Base-by-base conservation (phyloP, 306 rosid species). In the Vigna unguiculata region DNA sequence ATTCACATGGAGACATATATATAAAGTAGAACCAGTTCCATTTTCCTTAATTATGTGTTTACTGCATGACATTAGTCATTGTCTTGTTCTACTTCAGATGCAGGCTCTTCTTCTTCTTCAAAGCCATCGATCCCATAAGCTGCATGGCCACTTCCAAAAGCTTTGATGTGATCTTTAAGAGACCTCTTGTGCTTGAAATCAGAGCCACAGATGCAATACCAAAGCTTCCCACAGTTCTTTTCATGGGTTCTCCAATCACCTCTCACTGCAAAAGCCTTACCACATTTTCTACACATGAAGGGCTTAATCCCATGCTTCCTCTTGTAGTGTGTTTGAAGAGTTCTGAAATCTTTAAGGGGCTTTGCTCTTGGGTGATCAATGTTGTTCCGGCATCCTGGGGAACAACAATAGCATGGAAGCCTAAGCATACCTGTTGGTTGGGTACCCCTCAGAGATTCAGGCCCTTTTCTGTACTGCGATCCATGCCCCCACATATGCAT, bases 401-500 rank as follows among this genome's bases (percentile, higher is more conserved):
- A 83, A 74, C 97, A 92, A 17, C 97, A 92, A 58, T 88, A 92
- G 81, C 97, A 92, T 3, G 97, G 97, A 61, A 92, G 96, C 86
- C 97, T 77, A 6, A 92, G 89, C 97, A 92, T 92, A 15, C 96
- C 97, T 16, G 97, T 92, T 60, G 97, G 97, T 78, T 92, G 97
- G 1, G 91, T 92, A 6, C 97, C 97, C 40, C 97, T 78, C 59
- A 92, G 71, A 20, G 71, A 65, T 65, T 65, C 71, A 40, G 71
- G 71, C 71, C 71, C 71, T 65, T 65, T 65, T 85, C 97, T 87
- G 72, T 92, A 92, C 52, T 92, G 96, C 21, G 97, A 92, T 34
- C 97, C 97, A 76, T 92, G 97, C 86, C 97, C 97, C 97, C 97
- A 92, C 97, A 92, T 92, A 78, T 92, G 97, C 97, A 92, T 92